Conservation (phyloP, 495 filamentous ascomycete species). For the Letharia columbiana region DNA sequence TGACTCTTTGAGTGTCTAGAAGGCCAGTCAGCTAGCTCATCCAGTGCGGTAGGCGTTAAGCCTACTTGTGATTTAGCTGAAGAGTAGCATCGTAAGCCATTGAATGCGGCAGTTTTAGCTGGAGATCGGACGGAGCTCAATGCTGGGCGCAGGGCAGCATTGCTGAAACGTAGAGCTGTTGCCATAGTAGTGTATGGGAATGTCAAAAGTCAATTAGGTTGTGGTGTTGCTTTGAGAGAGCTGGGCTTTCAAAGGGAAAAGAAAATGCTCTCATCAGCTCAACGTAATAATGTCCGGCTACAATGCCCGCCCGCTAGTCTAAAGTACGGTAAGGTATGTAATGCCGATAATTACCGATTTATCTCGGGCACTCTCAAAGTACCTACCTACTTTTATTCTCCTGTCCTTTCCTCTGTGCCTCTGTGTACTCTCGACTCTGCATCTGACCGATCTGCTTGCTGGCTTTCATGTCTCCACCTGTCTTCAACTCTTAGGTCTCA, state of each 20-base stretch:
- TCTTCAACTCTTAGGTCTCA: not conserved
- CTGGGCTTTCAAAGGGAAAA: constrained; percentile 7
- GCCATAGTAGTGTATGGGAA: constrained; percentile 49
- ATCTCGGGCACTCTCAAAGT: constrained; percentile 17
- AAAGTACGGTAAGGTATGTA: constrained; percentile 13
- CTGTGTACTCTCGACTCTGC: not conserved
- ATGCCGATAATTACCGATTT: constrained; percentile 25
- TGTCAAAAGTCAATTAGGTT: constrained; percentile 10
- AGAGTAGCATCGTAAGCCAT: constrained; percentile 80
- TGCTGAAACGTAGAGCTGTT: constrained; percentile 66
- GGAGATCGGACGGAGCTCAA: constrained; percentile 50
- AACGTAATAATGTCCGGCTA: not conserved
- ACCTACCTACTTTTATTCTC: too few relatives aligned
- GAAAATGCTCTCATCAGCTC: not conserved
- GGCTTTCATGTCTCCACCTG: not conserved
- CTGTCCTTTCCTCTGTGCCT: not conserved
- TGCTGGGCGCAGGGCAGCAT: constrained; percentile 65
- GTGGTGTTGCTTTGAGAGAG: not conserved
- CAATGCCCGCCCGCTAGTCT: constrained; percentile 12
- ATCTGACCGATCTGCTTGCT: not conserved
- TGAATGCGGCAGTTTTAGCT: constrained; percentile 57
- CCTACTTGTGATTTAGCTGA: constrained; percentile 75
- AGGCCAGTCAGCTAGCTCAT: constrained; percentile 28
- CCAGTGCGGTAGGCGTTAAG: constrained; percentile 18
- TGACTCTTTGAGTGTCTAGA: constrained; percentile 90